Evolutionary conservation across 768 basidiomycete species (phyloP).

Genomic region (Lactarius pseudohatsudake): DNA sequence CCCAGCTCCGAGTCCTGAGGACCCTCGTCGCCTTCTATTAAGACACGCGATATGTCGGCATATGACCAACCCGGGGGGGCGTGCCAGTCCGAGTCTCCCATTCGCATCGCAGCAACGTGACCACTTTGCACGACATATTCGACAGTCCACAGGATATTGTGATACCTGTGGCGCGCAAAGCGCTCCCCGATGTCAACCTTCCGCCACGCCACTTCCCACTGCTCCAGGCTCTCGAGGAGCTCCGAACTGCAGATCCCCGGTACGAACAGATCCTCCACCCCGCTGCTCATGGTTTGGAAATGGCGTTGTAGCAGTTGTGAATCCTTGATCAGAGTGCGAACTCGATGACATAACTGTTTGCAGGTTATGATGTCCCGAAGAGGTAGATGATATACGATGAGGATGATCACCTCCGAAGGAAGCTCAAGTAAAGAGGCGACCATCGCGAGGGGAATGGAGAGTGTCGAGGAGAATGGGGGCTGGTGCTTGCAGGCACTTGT

Average conservation of each 20-base stretch:
- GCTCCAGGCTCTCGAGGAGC: conserved; percentile 14
- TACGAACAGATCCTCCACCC: conserved; percentile 17
- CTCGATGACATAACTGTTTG: conserved; percentile 18
- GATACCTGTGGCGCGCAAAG: conserved; percentile 22
- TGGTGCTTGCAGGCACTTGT: neutral
- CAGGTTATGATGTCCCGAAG: conserved; percentile 17
- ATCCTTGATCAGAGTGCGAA: conserved; percentile 8
- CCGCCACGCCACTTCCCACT: conserved; percentile 24
- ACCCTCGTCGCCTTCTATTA: neutral
- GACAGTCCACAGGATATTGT: conserved; percentile 24
- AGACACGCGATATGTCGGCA: conserved; percentile 16
- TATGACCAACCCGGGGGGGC: conserved; percentile 24
- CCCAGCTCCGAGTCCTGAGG: neutral
- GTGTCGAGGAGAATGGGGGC: neutral
- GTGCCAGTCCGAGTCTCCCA: conserved; percentile 23
- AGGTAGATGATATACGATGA: conserved; percentile 13
- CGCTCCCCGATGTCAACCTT: conserved; percentile 22
- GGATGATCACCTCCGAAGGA: conserved; percentile 15
- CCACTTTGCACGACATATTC: conserved; percentile 23
- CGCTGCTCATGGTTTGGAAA: conserved; percentile 19
- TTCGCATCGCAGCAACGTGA: conserved; percentile 21
- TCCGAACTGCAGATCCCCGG: conserved; percentile 19
- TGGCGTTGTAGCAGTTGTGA: conserved; percentile 21
- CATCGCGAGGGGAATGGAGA: conserved; percentile 10
- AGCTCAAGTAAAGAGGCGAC: conserved; percentile 3